Evolutionary conservation across 345 rosid species (phyloP).

Genomic region (Toxicodendron radicans): DNA sequence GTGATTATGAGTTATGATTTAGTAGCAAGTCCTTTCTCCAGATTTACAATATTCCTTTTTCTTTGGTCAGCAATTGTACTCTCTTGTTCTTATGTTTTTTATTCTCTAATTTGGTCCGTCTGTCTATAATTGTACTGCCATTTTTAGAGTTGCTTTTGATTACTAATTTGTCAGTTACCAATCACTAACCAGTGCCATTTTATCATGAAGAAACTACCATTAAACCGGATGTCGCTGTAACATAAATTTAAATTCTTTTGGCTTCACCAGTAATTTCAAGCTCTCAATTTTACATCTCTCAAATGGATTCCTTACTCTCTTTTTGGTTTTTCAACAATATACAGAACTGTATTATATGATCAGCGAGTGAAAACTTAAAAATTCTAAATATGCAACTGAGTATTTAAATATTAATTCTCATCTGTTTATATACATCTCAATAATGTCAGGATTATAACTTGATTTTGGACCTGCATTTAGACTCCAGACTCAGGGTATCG

Average conservation of each 20-base stretch:
- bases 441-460: conserved; percentile 19
- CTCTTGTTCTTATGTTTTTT: not conserved
- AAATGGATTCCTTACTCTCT: too few relatives aligned
- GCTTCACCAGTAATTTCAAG: not conserved
- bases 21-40: not conserved
- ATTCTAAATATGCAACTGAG: too few relatives aligned
- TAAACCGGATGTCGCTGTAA: not conserved
- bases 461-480: conserved; percentile 31
- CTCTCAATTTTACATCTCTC: not conserved
- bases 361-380: too few relatives aligned
- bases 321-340: not conserved
- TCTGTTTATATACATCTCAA: too few relatives aligned
- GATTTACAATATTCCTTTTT: not conserved
- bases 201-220: too few relatives aligned
- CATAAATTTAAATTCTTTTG: not conserved
- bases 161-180: not conserved
- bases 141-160: not conserved
- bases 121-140: not conserved
- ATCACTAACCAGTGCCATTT: not conserved
- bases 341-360: not conserved
- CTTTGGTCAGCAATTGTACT: not conserved
- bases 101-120: not conserved
- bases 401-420: too few relatives aligned
- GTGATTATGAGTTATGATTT: not conserved
- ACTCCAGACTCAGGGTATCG: not conserved